Conservation (phyloP, 2,329 filamentous ascomycete species). For the Hymenoscyphus albidus region DNA sequence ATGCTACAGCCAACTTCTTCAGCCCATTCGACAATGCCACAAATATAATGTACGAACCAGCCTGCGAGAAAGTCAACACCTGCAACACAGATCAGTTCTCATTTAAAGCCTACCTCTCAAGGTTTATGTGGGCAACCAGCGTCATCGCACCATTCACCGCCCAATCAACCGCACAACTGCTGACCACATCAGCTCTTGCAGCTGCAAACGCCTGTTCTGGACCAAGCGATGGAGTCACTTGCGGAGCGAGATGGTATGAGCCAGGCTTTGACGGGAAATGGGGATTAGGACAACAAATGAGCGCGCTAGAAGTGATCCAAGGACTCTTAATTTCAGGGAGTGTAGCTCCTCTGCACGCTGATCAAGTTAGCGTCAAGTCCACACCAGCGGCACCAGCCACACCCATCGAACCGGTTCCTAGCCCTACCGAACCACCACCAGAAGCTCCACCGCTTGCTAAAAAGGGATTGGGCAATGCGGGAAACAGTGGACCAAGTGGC, state of each 20-base stretch:
- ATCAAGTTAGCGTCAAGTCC: conserved; percentile 21
- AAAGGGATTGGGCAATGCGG: conserved; percentile 9
- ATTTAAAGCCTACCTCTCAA: conserved; percentile 65
- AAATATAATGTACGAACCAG: conserved; percentile 61
- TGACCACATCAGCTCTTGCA: conserved; percentile 50
- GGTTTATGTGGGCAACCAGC: conserved; percentile 59
- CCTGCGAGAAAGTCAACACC: conserved; percentile 55
- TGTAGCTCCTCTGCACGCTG: conserved; percentile 38
- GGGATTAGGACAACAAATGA: conserved; percentile 62
- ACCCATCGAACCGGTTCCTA: conserved; percentile 12
- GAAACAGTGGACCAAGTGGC: not conserved
- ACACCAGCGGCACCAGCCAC: conserved; percentile 6
- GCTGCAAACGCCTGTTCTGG: conserved; percentile 56
- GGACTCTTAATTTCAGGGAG: conserved; percentile 48
- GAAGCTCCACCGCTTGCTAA: conserved; percentile 9
- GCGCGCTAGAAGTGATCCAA: conserved; percentile 60
- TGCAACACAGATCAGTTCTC: conserved; percentile 64
- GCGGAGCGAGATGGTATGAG: conserved; percentile 59
- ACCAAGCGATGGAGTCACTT: conserved; percentile 47
- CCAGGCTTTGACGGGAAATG: conserved; percentile 51
- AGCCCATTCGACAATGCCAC: conserved; percentile 47
- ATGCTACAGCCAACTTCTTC: conserved; percentile 52
- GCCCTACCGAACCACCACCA: conserved; percentile 3
- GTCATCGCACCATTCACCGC: conserved; percentile 53
- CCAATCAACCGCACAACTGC: conserved; percentile 43